Evolutionary conservation across 306 rosid species (phyloP).

Genomic region (Quercus parvula): DNA sequence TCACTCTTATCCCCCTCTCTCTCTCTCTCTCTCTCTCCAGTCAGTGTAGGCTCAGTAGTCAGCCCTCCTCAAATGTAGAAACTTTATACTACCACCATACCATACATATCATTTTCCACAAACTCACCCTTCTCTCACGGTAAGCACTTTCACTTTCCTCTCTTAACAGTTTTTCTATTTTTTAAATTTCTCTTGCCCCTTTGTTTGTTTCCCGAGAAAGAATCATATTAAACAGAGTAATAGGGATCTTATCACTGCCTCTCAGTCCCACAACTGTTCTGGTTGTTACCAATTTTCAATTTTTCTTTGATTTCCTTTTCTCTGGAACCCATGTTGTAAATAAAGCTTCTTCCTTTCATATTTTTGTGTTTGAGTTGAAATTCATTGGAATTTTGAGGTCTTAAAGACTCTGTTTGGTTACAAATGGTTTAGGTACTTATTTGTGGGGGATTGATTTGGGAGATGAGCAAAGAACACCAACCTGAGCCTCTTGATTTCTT

Average conservation of each 20-base stretch:
- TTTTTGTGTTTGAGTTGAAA: not conserved
- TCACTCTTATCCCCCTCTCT: not conserved
- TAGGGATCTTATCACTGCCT: conserved; percentile 43
- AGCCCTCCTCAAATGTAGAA: conserved; percentile 47
- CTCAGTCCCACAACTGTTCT: conserved; percentile 9
- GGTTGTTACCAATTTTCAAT: not conserved
- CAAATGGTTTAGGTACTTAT: conserved; percentile 34
- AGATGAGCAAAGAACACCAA: conserved; percentile 76
- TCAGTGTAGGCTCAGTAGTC: conserved; percentile 10
- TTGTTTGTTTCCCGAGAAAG: conserved; percentile 12
- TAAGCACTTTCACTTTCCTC: conserved; percentile 26
- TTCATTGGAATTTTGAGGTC: not conserved
- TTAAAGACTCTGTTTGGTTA: conserved; percentile 5
- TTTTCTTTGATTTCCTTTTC: conserved; percentile 1
- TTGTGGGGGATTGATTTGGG: conserved; percentile 45
- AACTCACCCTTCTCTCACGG: conserved; percentile 34
- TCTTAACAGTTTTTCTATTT: not conserved
- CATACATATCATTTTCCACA: conserved; percentile 12
- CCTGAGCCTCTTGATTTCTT: conserved; percentile 99
- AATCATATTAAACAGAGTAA: not conserved
- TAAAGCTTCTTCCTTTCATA: not conserved
- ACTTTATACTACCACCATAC: not conserved
- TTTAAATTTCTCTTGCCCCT: not conserved
- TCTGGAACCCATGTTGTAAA: not conserved
- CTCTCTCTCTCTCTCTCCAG: not conserved